Conservation (phyloP, 129 eudicot genomes). For the Pulicaria dysenterica region DNA sequence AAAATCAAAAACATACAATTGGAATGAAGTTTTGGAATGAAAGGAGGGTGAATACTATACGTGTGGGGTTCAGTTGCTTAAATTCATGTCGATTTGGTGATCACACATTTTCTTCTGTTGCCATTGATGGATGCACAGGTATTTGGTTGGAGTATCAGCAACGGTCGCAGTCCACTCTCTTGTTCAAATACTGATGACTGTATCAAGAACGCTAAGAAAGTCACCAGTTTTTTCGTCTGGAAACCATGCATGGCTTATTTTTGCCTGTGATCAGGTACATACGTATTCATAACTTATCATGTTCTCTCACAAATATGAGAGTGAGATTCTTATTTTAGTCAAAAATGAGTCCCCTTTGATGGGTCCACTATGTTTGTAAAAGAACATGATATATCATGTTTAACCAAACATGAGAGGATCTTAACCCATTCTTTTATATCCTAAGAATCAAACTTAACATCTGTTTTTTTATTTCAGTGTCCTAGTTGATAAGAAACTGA, state of each 20-base stretch:
- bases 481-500: too few species aligned
- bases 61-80: slow-evolving; percentile 31
- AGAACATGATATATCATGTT: too few species aligned
- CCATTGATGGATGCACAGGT: slow-evolving; percentile 43
- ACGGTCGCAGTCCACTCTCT: slow-evolving; percentile 72
- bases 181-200: slow-evolving; percentile 58
- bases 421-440: too few species aligned
- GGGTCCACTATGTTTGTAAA: too few species aligned
- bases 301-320: too few species aligned
- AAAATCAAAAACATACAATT: slow-evolving; percentile 27
- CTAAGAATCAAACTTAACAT: neutral
- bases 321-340: too few species aligned
- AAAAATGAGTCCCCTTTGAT: too few species aligned
- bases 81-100: slow-evolving; percentile 37
- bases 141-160: slow-evolving; percentile 72
- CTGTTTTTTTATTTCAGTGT: neutral
- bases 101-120: slow-evolving; percentile 29
- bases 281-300: too few species aligned
- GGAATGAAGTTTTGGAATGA: slow-evolving; percentile 30
- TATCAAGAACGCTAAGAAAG: slow-evolving; percentile 44
- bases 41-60: slow-evolving; percentile 20
- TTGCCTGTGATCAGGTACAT: slow-evolving; percentile 88
- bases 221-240: slow-evolving; percentile 50
- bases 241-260: slow-evolving; percentile 77
- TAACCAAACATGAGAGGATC: too few species aligned